phyloP scores from a whole-genome alignment of 176 grass and related monocot species.

The Elymus sibiricus region DNA sequence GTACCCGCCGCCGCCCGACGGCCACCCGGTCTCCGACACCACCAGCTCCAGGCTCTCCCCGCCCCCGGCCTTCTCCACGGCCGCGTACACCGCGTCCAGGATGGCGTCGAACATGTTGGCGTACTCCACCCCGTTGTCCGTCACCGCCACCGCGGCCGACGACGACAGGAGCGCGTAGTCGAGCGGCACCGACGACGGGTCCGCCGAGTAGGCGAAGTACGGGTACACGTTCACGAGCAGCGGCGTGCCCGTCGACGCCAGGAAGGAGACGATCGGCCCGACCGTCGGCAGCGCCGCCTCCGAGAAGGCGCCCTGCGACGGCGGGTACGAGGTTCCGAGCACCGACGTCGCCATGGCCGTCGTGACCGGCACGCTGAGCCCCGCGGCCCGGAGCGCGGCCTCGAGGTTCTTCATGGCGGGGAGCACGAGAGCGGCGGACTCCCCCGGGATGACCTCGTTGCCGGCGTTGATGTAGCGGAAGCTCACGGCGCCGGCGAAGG shows the following conservation, averaged over 20 bases:
- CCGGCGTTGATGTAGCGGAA: conserved; percentile 79
- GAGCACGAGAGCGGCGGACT: conserved; percentile 44
- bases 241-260: conserved; percentile 42
- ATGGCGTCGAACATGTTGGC: conserved; percentile 94
- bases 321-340: conserved; percentile 58
- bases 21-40: conserved; percentile 92
- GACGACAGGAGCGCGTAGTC: conserved; percentile 72
- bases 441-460: conserved; percentile 76
- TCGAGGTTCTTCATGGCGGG: conserved; percentile 76
- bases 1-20: conserved; percentile 56
- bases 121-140: conserved; percentile 49
- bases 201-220: conserved; percentile 66
- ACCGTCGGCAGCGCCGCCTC: conserved; percentile 33
- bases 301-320: conserved; percentile 61
- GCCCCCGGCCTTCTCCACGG: conserved; percentile 61
- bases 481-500: conserved; percentile 58
- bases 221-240: conserved; percentile 75
- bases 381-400: conserved; percentile 40
- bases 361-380: conserved; percentile 54
- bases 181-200: conserved; percentile 44
- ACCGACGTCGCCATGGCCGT: conserved; percentile 62
- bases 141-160: conserved; percentile 8
- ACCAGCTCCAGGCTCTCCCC: conserved; percentile 39
- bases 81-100: conserved; percentile 66
- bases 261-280: conserved; percentile 45